Percentiles rank a stretch among this genome's conserved stretches.
phyloP scores from a whole-genome alignment of 441 rosid species.

The Biscutella laevigata region DNA sequence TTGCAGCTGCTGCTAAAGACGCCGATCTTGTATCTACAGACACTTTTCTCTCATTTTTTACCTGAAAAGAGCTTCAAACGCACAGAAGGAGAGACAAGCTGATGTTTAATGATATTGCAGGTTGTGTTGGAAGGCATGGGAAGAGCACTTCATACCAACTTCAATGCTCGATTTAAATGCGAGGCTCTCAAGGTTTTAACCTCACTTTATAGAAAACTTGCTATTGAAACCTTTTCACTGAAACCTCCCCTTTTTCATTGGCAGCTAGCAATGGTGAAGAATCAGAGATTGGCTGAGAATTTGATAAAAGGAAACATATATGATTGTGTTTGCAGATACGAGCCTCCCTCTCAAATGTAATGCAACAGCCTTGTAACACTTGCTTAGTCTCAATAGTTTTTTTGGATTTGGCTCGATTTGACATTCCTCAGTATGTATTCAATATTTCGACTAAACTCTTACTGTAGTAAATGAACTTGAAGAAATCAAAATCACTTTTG shows the following conservation, averaged over 20 bases:
- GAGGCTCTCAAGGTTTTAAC: slow-evolving; percentile 73
- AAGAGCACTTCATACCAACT: slow-evolving; percentile 89
- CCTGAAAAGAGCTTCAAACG: neutral
- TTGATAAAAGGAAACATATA: slow-evolving; percentile 76
- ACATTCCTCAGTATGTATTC: neutral
- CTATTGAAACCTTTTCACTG: neutral
- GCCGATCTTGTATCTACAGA: slow-evolving; percentile 76
- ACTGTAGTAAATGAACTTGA: neutral
- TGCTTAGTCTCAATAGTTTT: neutral
- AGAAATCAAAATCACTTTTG: neutral
- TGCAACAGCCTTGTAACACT: neutral
- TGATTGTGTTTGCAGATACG: slow-evolving; percentile 90
- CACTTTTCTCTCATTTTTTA: neutral
- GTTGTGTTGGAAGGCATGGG: slow-evolving; percentile 98
- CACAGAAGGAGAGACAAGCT: neutral
- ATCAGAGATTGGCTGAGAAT: slow-evolving; percentile 92
- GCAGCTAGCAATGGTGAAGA: slow-evolving; percentile 99
- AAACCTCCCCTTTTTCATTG: slow-evolving; percentile 12
- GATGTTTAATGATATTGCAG: slow-evolving; percentile 34
- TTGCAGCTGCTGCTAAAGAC: slow-evolving; percentile 86
- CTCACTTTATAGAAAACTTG: neutral
- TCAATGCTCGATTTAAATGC: slow-evolving; percentile 70
- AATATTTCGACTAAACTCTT: neutral
- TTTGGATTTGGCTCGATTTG: neutral
- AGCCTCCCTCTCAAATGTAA: slow-evolving; percentile 35